phyloP scores from a whole-genome alignment of 75 land plant species.

The Picea sitchensis region DNA sequence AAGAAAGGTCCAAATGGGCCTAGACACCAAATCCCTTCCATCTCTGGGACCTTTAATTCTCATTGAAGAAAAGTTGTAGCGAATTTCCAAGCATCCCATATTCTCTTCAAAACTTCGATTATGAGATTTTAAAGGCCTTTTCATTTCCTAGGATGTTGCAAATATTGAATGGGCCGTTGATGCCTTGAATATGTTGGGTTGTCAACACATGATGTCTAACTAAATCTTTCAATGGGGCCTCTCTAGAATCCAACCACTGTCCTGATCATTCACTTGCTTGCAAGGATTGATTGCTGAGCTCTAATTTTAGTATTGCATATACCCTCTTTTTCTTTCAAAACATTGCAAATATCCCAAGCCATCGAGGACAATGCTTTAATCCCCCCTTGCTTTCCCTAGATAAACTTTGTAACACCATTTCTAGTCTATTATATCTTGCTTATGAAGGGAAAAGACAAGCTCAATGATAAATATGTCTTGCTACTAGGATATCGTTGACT shows the following conservation, averaged over 20 bases:
- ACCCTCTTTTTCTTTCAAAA: background rate
- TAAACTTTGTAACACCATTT: too few relatives aligned
- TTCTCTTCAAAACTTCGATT: background rate
- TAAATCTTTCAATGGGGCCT: background rate
- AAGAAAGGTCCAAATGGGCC: background rate
- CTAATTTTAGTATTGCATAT: background rate
- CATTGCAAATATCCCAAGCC: background rate
- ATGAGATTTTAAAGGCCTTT: background rate
- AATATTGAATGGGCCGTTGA: background rate
- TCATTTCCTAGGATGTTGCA: background rate
- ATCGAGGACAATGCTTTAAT: too few relatives aligned
- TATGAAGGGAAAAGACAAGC: too few relatives aligned
- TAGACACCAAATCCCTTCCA: background rate
- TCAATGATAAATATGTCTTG: too few relatives aligned
- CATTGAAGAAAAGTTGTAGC: background rate
- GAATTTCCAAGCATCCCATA: background rate
- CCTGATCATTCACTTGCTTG: background rate
- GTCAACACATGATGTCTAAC: background rate
- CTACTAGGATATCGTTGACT: too few relatives aligned
- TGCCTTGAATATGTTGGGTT: background rate
- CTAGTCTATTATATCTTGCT: too few relatives aligned
- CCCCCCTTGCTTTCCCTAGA: too few relatives aligned
- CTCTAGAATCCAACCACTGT: background rate
- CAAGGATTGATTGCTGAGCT: background rate
- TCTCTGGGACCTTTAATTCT: background rate